Base-by-base conservation (phyloP, 2,329 filamentous ascomycete genomes). In the Acrocalymma vagum region DNA sequence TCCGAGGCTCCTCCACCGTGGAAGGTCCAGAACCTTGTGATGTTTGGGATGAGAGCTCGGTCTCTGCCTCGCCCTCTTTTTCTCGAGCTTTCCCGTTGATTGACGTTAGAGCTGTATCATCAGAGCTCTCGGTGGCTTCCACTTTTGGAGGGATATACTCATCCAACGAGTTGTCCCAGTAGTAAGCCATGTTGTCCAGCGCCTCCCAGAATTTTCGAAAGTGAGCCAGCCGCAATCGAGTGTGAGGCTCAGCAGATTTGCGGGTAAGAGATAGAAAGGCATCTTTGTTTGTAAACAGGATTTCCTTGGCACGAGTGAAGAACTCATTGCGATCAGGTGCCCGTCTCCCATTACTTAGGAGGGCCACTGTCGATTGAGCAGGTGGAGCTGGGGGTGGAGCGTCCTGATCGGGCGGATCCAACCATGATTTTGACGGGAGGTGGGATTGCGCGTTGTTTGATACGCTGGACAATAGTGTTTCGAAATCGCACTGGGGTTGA, bases 101-200 rank as follows among this genome's bases (percentile, higher is more conserved):
- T n/a, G 23, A 30, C 14, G 33, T 24, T 26, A 22, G 6, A 10
- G 20, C 29, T 29, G 45, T 43, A 15, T 41, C 35, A 10, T 23
- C 29, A 36, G 16, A 29, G n/a, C 28, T 26, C 30, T 26, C 15
- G 15, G 34, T 47, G 23, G 47, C 38, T 20, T 54, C 42, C 34
- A 49, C 35, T 13, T 50, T 50, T 5, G 65, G 58, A 13, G 66
- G 60, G 27, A 74, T 75, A 59, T 83, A 83, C 20, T 82, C 65
- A 51, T 86, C 83, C 31, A 78, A 58, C 43, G 77, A 82, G 25
- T 72, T 73, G 56, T 86, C 83, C 82, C 83, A 86, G 56, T 83
- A 85, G 48, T 81, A 79, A 11, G 79, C 72, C 74, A 85, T 74
- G 23, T 75, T 76, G 50, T 84, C 79, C 36, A 86, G 69, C 3